Evolutionary conservation across 2,329 filamentous ascomycete species (phyloP).

Genomic region (Monilinia vaccinii-corymbosi): DNA sequence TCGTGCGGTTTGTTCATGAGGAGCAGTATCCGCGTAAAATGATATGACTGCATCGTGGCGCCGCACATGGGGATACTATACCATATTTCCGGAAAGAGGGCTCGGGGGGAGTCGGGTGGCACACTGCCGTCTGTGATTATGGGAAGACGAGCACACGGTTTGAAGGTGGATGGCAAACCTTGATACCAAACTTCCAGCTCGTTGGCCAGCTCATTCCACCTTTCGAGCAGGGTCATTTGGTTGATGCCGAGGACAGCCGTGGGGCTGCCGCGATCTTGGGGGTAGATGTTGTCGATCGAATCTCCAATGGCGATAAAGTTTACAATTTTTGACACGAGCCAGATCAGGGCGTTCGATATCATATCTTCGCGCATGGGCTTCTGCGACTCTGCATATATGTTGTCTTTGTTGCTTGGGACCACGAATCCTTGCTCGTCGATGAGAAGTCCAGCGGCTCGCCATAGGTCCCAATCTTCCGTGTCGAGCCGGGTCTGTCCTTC

Average conservation of each 20-base stretch:
- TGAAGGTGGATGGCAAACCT: constrained; percentile 50
- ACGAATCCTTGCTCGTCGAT: constrained; percentile 45
- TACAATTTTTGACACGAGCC: constrained; percentile 56
- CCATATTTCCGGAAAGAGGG: constrained; percentile 48
- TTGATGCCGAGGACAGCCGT: constrained; percentile 36
- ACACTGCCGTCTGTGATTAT: constrained; percentile 24
- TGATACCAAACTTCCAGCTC: constrained; percentile 51
- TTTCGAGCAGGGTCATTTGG: constrained; percentile 40
- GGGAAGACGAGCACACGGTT: constrained; percentile 42
- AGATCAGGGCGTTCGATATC: constrained; percentile 54
- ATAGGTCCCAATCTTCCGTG: constrained; percentile 51
- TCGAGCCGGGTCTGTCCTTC: constrained; percentile 51
- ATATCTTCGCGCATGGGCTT: constrained; percentile 52
- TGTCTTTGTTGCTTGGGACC: constrained; percentile 35
- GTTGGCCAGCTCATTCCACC: constrained; percentile 45
- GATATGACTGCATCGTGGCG: constrained; percentile 56
- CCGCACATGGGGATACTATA: constrained; percentile 55
- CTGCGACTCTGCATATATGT: constrained; percentile 34
- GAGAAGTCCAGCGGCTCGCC: constrained; percentile 54
- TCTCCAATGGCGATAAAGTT: constrained; percentile 54
- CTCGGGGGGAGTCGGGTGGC: constrained; percentile 23
- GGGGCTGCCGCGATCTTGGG: constrained; percentile 29
- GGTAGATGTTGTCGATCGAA: constrained; percentile 33
- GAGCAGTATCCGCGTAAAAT: constrained; percentile 54
- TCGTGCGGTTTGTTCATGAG: constrained; percentile 51